Conservation (phyloP, 2,329 filamentous ascomycete genomes). For the Penicillium glabrum region DNA sequence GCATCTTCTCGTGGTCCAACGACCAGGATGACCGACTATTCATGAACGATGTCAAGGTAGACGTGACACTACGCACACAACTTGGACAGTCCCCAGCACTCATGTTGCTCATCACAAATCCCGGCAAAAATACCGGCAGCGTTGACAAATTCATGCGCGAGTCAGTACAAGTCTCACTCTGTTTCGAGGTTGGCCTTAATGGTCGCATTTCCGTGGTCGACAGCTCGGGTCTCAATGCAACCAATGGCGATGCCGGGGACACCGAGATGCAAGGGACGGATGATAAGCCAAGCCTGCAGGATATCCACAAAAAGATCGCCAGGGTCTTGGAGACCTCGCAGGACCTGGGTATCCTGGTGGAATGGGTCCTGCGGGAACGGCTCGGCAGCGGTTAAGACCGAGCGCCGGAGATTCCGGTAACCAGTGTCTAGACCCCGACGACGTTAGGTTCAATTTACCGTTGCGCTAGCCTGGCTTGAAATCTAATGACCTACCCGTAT, state of each 20-base stretch:
- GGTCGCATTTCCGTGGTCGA: conserved; percentile 41
- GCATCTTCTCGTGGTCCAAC: conserved; percentile 1
- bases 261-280: conserved; percentile 21
- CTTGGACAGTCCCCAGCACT: conserved; percentile 39
- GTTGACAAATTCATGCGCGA: conserved; percentile 4
- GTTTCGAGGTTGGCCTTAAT: conserved; percentile 42
- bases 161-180: conserved; percentile 32
- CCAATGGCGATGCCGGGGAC: conserved; percentile 10
- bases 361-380: conserved; percentile 42
- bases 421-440: background rate
- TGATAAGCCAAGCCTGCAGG: conserved; percentile 16
- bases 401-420: conserved; percentile 1
- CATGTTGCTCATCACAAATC: conserved; percentile 37
- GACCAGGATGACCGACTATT: background rate
- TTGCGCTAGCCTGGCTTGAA: background rate
- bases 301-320: conserved; percentile 36
- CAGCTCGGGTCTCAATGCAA: conserved; percentile 34
- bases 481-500: background rate
- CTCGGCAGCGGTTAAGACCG: conserved; percentile 21
- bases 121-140: conserved; percentile 12
- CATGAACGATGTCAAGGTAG: conserved; percentile 33
- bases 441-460: background rate
- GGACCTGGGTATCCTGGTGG: conserved; percentile 45
- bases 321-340: conserved; percentile 45
- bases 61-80: conserved; percentile 40